These are phyloP conservation scores for Plasmodium ovale DNA, from an alignment of 169 alveolate species.

Conservation along the genomic window DNA sequence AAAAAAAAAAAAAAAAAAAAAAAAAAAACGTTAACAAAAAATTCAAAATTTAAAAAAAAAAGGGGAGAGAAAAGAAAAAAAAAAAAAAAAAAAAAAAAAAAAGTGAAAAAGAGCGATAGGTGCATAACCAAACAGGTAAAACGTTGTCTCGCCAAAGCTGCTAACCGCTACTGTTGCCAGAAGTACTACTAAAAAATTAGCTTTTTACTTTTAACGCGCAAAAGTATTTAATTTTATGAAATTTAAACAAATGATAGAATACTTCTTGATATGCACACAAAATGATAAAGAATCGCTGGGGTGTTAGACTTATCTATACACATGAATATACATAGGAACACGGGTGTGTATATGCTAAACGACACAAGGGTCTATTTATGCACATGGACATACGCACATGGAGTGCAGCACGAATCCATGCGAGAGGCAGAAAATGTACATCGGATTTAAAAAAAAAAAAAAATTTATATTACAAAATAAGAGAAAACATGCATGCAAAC, in stretches of 20 bases:
- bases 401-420: too few species aligned
- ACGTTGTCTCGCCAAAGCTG: too few species aligned
- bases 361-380: not conserved
- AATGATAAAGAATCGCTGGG: too few species aligned
- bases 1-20: not conserved
- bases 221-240: not conserved
- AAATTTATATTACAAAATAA: not conserved
- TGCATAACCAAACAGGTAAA: too few species aligned
- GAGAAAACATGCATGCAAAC: not conserved
- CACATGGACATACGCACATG: not conserved
- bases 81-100: not conserved
- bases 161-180: too few species aligned
- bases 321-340: too few species aligned
- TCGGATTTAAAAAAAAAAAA: not conserved
- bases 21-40: conserved; percentile 1
- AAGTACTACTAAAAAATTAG: too few species aligned
- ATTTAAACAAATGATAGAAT: not conserved
- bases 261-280: not conserved
- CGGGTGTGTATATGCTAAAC: not conserved
- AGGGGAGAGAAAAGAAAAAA: conserved; percentile 6
- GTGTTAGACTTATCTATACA: too few species aligned
- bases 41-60: conserved; percentile 45
- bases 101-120: not conserved
- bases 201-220: too few species aligned
- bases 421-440: not conserved